Percentiles rank a stretch among this genome's conserved stretches.
Conservation (phyloP, 805 yeast species). For the Metschnikowia hibisci region DNA sequence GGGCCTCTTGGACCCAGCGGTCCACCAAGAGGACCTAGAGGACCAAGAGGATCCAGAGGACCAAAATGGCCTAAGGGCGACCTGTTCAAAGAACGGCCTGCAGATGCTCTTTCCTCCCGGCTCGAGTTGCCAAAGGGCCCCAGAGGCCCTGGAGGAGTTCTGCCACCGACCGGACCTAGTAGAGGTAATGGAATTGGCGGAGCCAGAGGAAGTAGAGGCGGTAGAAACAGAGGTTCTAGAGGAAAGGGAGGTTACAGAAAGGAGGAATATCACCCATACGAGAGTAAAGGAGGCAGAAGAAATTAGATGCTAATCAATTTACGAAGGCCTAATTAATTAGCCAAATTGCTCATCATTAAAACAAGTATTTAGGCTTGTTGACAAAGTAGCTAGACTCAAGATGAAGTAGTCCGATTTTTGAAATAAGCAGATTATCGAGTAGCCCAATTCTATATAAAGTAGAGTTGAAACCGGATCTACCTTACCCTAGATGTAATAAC, state of each 20-base stretch:
- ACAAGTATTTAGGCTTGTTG: not conserved
- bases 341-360: not conserved
- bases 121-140: conserved; percentile 52
- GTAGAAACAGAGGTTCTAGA: conserved; percentile 31
- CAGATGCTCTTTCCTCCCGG: conserved; percentile 14
- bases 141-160: conserved; percentile 30
- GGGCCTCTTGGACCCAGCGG: not conserved
- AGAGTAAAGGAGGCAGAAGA: conserved; percentile 36
- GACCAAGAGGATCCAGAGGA: not conserved
- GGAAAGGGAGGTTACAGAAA: conserved; percentile 23
- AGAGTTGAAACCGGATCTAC: too few relatives aligned
- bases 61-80: conserved; percentile 3
- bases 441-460: too few relatives aligned
- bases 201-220: conserved; percentile 11
- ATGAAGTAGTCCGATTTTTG: too few relatives aligned
- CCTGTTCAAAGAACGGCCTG: conserved; percentile 6
- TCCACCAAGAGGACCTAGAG: not conserved
- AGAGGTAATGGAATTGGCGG: conserved; percentile 12
- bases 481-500: too few relatives aligned
- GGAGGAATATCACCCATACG: conserved; percentile 42
- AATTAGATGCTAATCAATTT: not conserved
- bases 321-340: not conserved
- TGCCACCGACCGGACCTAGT: conserved; percentile 14
- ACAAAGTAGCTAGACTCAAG: too few relatives aligned
- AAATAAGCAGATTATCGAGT: too few relatives aligned